Evolutionary conservation across 768 basidiomycete genomes (phyloP), one percentile per base, ranked within the genome.

Genomic region (Dendrothele bispora): DNA sequence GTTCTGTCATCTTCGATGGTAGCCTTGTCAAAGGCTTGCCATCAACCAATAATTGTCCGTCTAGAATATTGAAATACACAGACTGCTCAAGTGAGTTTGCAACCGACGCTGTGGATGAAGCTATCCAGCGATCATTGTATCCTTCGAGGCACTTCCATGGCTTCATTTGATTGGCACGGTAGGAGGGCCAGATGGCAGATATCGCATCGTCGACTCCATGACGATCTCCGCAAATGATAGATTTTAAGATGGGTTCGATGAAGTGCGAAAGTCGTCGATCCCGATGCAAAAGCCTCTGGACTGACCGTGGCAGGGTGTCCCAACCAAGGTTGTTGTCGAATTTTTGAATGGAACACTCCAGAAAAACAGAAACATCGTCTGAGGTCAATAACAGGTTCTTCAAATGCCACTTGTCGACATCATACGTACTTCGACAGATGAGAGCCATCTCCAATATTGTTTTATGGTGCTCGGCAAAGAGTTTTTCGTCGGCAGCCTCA

Each of bases 1-100:
- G 65, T 0, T 22, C 37, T 2, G 56, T 34, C 22, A 78, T 71
- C 0, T 52, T 47, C 7, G 34, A 22, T 0, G 77, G 72, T 12
- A 79, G 63, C 18, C 62, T 64, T 12, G 71, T 68, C 7, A 73
- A 46, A 1, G 68, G 63, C 46, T 65, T 65, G 6, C 76, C 77
- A 10, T 71, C 56, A 8, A 80, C 61, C 15, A 77, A 61, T 1
- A 80, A 56, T 21, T 55, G 40, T 11, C 76, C 77, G 15, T 63
- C 55, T 3, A 78, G 50, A 2, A 79, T 27, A 46, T 80, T 69
- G 17, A 74, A 58, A 40, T 69, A 62, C 5, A 78, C 61, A 17
- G 14, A 38, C 39, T 69, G 68, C n/a, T n/a, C n/a, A n/a, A n/a
- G n/a, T n/a, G n/a, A n/a, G n/a, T n/a, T n/a, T n/a, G n/a, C n/a